Evolutionary conservation across 495 filamentous ascomycete genomes (phyloP), one percentile per base, ranked within the genome.

Genomic region (Neurospora sublineolata): DNA sequence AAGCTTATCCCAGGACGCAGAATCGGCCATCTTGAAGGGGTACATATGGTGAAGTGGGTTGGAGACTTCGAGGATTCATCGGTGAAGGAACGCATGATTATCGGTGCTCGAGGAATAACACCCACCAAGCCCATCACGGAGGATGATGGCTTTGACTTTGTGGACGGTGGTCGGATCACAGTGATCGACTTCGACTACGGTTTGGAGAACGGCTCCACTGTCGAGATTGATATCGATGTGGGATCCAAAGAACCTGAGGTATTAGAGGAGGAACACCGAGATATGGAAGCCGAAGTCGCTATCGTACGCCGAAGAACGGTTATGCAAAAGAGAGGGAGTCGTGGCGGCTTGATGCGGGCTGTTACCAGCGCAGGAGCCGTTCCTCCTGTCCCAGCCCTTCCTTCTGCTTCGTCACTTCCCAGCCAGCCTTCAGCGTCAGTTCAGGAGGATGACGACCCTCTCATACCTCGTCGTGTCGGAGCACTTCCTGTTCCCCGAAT

Each of bases 101-200:
- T 91, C 52, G 90, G 91, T 69, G 93, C 93, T 14, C 90, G 91
- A 38, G 93, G 93, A 44, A 89, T 92, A 12, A 86, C 91, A 36
- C 87, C 86, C 8, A 82, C 86, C 30, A 79, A 82, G 69, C 82
- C 84, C 14, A 83, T 85, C 4, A 85, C 87, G 40, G 92, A 92
- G 67, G 88, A 92, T 71, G 92, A 93, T 74, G 90, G 87, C 30
- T 88, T 94, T 30, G 85, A 84, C 72, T 90, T 92, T 71, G 86
- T 94, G n/a, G 92, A 94, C 74, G 92, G 93, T 33, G 93, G 93
- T 23, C 86, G 93, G 74, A 81, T 96, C n/a, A 86, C 89, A 12
- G 79, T 96, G 9, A 81, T 94, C 67, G 93, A 95, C 77, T 95
- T 96, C 75, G 84, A 88, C 70, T 89, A 91, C 71, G 81, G 85